Evolutionary conservation across 441 rosid genomes (phyloP), one percentile per base, ranked within the genome.

Genomic region (Gossypium laxum): DNA sequence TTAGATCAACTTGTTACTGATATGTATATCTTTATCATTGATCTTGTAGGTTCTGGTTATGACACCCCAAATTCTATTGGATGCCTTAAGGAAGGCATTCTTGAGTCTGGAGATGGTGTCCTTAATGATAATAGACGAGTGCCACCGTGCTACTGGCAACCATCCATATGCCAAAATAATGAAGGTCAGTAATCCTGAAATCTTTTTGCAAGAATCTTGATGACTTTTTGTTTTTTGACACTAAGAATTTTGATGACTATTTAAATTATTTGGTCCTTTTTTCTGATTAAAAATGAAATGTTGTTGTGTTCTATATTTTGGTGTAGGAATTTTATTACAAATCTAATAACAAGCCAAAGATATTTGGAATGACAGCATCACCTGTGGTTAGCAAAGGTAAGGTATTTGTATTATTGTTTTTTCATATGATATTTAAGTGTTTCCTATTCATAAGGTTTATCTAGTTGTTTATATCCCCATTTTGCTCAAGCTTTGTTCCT

Each of bases 31-130:
- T 22, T 17, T 38, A 61, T 66, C 2, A 17, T 52, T 18, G 21
- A 22, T 72, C 59, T 72, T 74, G 62, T 72, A 92, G 99, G 91
- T 94, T 56, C 66, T 94, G 69, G 97, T 92, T 61, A 90, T 94
- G 98, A 94, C 97, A 74, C 98, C 98, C 8, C 98, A 92, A 60
- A 82, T 90, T 75, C 84, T 94, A 26, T 73, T 89, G 80, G 90
- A 94, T 84, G 86, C 88, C 71, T 84, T 94, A 67, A 83, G 90
- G 74, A 88, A 85, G 74, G 84, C 87, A 41, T 92, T 82, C 76
- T 71, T 94, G 78, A 88, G 79, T 76, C 51, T 91, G 48, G 82
- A 87, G 70, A 81, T 72, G 79, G 75, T 94, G 69, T 79, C 84
- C 79, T 83, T 94, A 77, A 61, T 92, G 28, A 76, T 94, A 70